phyloP scores from a whole-genome alignment of 768 basidiomycete species.

The Lactifluus pinguis region DNA sequence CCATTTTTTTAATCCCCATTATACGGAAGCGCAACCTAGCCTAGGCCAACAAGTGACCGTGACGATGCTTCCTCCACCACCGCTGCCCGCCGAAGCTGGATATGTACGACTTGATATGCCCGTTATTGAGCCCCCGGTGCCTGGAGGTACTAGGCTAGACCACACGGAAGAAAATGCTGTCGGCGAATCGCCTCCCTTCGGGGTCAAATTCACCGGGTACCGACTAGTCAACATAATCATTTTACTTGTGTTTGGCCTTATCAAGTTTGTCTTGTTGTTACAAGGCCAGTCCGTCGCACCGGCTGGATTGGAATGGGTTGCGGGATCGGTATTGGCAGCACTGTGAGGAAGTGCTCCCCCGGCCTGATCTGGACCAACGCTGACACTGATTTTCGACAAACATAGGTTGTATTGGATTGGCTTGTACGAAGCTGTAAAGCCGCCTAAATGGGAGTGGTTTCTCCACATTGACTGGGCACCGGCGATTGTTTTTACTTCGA shows the following conservation, averaged over 20 bases:
- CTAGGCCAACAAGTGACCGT: too few species aligned
- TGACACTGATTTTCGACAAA: not conserved
- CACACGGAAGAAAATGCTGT: too few species aligned
- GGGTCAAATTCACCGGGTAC: not conserved
- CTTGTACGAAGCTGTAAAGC: not conserved
- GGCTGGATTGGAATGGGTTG: not conserved
- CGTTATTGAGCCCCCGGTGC: too few species aligned
- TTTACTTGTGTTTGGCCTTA: not conserved
- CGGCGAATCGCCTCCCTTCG: not conserved
- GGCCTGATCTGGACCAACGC: not conserved
- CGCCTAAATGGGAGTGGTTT: slow-evolving; percentile 4
- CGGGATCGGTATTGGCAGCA: not conserved
- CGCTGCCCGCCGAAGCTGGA: too few species aligned
- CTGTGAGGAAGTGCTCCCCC: not conserved
- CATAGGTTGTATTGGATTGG: slow-evolving; percentile 4
- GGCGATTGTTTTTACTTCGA: not conserved
- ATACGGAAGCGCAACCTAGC: too few species aligned
- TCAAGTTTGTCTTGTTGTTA: not conserved
- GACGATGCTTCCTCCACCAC: too few species aligned
- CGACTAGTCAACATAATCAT: not conserved
- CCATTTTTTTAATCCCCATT: too few species aligned
- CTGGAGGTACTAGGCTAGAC: too few species aligned
- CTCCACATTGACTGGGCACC: slow-evolving; percentile 1
- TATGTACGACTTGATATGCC: too few species aligned
- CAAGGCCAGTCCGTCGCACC: not conserved